These are phyloP conservation scores for Leccinum griseonigrum DNA, from an alignment of 1,284 basidiomycete genomes.

Conservation along the genomic window DNA sequence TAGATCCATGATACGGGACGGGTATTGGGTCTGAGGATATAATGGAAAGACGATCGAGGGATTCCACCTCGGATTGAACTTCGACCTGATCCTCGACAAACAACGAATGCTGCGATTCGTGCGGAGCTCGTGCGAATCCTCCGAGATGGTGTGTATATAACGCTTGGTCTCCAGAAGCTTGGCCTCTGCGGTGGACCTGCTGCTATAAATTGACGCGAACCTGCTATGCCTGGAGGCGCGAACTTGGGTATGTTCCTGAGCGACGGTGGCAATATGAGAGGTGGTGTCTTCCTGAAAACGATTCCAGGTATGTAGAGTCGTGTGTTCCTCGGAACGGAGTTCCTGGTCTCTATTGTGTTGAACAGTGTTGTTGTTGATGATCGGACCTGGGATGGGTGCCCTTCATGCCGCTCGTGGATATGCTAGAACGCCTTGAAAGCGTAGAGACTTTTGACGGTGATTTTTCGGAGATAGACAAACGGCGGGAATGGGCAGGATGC, in stretches of 20 bases:
- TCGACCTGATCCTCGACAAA: slow-evolving; percentile 11
- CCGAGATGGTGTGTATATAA: slow-evolving; percentile 30
- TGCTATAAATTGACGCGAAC: slow-evolving; percentile 16
- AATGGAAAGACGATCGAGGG: slow-evolving; percentile 26
- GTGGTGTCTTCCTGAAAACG: slow-evolving; percentile 15
- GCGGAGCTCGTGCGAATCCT: slow-evolving; percentile 25
- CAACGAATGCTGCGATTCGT: slow-evolving; percentile 13
- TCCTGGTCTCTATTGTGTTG: slow-evolving; percentile 15
- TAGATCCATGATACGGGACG: slow-evolving; percentile 35
- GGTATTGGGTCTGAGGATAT: slow-evolving; percentile 32
- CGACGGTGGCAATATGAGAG: slow-evolving; percentile 4
- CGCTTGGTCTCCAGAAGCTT: slow-evolving; percentile 22
- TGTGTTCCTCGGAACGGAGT: slow-evolving; percentile 20
- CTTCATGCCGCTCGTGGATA: slow-evolving; percentile 9
- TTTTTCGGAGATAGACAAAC: slow-evolving; percentile 25
- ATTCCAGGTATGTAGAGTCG: slow-evolving; percentile 11
- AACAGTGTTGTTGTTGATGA: slow-evolving; percentile 7
- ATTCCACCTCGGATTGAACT: slow-evolving; percentile 23
- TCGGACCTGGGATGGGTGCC: neutral
- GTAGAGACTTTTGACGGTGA: slow-evolving; percentile 9
- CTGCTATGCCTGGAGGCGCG: slow-evolving; percentile 9
- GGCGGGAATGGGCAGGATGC: slow-evolving; percentile 28
- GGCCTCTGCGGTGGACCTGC: slow-evolving; percentile 15
- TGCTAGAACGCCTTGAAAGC: slow-evolving; percentile 22
- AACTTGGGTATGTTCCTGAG: slow-evolving; percentile 18